These are phyloP conservation scores for Debaryomyces coudertii DNA, from an alignment of 1,139 yeast genomes.

Conservation along the genomic window DNA sequence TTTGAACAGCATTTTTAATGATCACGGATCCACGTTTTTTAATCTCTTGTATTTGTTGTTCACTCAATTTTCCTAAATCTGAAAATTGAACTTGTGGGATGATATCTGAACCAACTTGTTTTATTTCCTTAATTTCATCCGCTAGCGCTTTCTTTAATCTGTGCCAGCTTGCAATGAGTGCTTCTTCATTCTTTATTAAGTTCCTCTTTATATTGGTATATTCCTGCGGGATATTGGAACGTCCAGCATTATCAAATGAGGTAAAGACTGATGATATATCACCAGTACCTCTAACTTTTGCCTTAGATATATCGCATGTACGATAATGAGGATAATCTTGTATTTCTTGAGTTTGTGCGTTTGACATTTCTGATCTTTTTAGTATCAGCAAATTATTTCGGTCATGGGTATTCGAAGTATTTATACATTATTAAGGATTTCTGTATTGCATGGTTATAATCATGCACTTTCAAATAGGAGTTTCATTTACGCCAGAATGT, in stretches of 20 bases:
- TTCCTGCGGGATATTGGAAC: slow-evolving; percentile 1
- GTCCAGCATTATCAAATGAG: slow-evolving; percentile 17
- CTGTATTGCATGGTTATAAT: background rate
- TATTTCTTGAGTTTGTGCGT: background rate
- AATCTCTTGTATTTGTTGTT: slow-evolving; percentile 17
- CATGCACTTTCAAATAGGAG: too few relatives aligned
- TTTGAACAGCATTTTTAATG: slow-evolving; percentile 30
- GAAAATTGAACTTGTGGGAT: slow-evolving; percentile 23
- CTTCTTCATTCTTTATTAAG: slow-evolving; percentile 25
- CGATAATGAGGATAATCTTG: slow-evolving; percentile 1
- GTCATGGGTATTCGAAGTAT: background rate
- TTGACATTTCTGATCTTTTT: slow-evolving; percentile 1
- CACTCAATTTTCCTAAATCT: slow-evolving; percentile 16
- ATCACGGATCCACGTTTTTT: slow-evolving; percentile 30
- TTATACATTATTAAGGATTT: background rate
- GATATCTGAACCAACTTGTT: slow-evolving; percentile 20
- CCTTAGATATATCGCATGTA: slow-evolving; percentile 16
- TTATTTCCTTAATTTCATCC: slow-evolving; percentile 23
- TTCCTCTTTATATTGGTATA: slow-evolving; percentile 24
- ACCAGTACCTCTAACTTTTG: slow-evolving; percentile 21
- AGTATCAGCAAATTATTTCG: background rate
- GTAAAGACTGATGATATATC: slow-evolving; percentile 27
- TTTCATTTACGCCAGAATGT: background rate
- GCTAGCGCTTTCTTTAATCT: slow-evolving; percentile 25
- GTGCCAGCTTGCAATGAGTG: slow-evolving; percentile 26